Base-by-base conservation (phyloP, 306 rosid species). In the Adenanthera pavonina region DNA sequence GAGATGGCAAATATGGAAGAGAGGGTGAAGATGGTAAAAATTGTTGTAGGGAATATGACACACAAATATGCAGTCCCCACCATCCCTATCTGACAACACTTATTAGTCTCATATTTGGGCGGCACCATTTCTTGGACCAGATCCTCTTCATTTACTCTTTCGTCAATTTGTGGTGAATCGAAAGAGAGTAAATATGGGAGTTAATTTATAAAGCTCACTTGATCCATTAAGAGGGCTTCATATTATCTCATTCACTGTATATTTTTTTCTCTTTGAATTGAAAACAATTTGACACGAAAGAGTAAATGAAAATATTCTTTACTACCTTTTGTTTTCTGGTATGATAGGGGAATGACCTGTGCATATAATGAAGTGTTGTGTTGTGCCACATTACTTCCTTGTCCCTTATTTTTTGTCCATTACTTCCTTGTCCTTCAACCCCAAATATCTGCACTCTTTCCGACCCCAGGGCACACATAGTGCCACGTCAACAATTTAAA, bases 1-100 rank as follows among this genome's bases (percentile, higher is more conserved):
- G 61, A 51, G n/a, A 51, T 19, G n/a, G 72, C 33, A 36, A 36
- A 54, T 38, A 53, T 7, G 8, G 47, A 61, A 49, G 77, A 46
- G 80, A 20, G 43, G 82, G 53, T 35, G 77, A 68, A 57, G 38
- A 8, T 19, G 71, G 77, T 72, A 74, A 71, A 69, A 73, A 8
- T 61, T 74, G 47, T 62, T 78, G 79, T 80, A 83, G 84, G 76
- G 86, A 89, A 86, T 89, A 69, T 80, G 91, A 83, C 85, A 78
- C 84, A 54, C 86, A 77, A 83, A 84, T 69, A 81, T 79, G 84
- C 48, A 83, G 82, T 54, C 77, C 87, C 71, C 81, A 83, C 81
- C 61, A 65, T 40, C 49, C 82, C 88, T 62, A 25, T 81, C 78
- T 83, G 90, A 78, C 85, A 74, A 56, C 84, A 41, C 69, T 70